phyloP scores from a whole-genome alignment of 2,329 filamentous ascomycete species.

The Aphanoascus verrucosus region DNA sequence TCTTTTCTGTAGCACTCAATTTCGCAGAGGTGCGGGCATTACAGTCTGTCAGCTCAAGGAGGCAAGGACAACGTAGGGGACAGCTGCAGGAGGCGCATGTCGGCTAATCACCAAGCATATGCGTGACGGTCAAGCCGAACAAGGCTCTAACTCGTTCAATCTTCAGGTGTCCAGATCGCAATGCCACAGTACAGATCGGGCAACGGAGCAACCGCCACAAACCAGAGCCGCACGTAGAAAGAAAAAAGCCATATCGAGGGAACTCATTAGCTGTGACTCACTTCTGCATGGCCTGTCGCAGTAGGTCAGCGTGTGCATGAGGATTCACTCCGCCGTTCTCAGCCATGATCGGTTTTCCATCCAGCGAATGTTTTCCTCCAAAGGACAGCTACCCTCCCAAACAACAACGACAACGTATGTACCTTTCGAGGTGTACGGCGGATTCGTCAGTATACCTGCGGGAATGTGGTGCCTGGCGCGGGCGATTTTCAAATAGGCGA shows the following conservation, averaged over 20 bases:
- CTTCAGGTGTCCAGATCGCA: neutral
- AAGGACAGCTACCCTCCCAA: constrained; percentile 1
- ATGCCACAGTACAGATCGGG: neutral
- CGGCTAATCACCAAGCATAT: constrained; percentile 6
- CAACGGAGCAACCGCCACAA: neutral
- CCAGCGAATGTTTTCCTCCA: constrained; percentile 19
- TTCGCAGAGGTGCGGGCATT: no score
- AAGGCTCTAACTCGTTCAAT: constrained; percentile 2
- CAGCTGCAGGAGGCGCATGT: constrained; percentile 3
- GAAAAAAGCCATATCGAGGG: neutral
- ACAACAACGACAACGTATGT: neutral
- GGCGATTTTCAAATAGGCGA: constrained; percentile 8
- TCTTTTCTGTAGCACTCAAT: no score
- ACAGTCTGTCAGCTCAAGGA: no score
- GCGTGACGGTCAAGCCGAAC: neutral
- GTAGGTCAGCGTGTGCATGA: constrained; percentile 45
- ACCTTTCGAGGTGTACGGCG: neutral
- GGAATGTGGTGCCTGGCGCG: constrained; percentile 38
- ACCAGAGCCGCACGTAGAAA: neutral
- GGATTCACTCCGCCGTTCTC: constrained; percentile 39
- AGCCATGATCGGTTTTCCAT: constrained; percentile 35
- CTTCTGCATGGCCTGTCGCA: constrained; percentile 50
- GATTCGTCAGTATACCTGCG: neutral
- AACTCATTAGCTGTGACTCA: constrained; percentile 33
- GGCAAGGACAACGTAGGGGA: constrained; percentile 1